Base-by-base conservation (phyloP, 2,329 filamentous ascomycete species). In the Sclerotinia borealis region DNA sequence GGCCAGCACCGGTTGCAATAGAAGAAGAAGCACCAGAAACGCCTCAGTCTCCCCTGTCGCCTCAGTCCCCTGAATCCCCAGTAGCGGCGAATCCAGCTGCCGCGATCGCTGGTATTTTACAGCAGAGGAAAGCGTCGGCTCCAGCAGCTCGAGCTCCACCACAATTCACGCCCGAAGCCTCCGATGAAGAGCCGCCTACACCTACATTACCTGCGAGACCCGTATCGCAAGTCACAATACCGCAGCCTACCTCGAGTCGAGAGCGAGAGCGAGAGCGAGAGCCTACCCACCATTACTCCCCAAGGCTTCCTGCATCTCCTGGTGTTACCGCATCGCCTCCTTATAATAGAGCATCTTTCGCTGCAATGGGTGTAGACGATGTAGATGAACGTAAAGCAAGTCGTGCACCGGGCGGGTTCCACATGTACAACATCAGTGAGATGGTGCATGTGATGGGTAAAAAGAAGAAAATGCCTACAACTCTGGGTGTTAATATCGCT, bases 391-490 rank as follows among this genome's bases (percentile, higher is more conserved):
- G 81, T 3, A 78, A 79, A n/a, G 65, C 64, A 34, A 69, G 68
- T 64, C 74, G 76, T 36, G 87, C 88, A 2, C 90, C 91, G 6
- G 90, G 91, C 22, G 91, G 91, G 2, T 98, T 93, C 73, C 93
- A 96, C 73, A 82, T 98, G 76, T 98, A 97, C 78, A 97, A 96
- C 71, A 93, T 98, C 71, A 96, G 93, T 74, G 93, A 98, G 77
- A 96, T 96, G 90, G 86, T 66, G 13, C 93, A 92, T n/a, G 86
- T 95, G 50, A 93, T 96, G 86, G 93, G 93, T 63, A 96, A 96
- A 79, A 89, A 91, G 72, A 96, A 96, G 81, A 98, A 98, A 79
- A 95, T 97, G 91, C 92, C 93, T 1, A 96, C 92, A n/a, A 96
- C 91, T 0, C 77, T 98, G 43, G 93, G 93, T n/a, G 89, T 98